Evolutionary conservation across 2,329 filamentous ascomycete species (phyloP).

Genomic region (Penicillium sp.): DNA sequence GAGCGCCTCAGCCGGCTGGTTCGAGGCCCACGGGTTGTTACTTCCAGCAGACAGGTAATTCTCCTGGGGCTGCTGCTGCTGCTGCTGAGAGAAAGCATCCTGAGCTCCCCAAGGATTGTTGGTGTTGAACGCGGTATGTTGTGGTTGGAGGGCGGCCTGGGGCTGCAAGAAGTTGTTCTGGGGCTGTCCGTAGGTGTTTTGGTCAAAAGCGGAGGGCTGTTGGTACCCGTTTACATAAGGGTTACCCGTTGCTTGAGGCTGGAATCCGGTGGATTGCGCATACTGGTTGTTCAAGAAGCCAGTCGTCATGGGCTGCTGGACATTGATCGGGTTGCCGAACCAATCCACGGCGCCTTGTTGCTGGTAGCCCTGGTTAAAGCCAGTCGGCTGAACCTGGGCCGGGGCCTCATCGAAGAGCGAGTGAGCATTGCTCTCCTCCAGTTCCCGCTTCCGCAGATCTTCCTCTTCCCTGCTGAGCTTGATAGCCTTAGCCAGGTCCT

Average conservation of each 20-base stretch:
- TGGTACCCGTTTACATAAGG: conserved; percentile 67
- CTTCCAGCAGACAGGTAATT: conserved; percentile 67
- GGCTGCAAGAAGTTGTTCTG: conserved; percentile 47
- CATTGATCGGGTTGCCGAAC: conserved; percentile 90
- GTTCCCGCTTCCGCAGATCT: conserved; percentile 69
- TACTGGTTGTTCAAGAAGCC: conserved; percentile 65
- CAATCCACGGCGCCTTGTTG: conserved; percentile 95
- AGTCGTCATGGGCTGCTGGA: conserved; percentile 64
- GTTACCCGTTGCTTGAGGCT: conserved; percentile 59
- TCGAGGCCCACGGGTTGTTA: conserved; percentile 88
- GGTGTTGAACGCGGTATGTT: conserved; percentile 55
- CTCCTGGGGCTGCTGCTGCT: conserved; percentile 49
- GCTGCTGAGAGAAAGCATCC: conserved; percentile 42
- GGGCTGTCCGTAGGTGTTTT: conserved; percentile 42
- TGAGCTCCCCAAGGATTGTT: conserved; percentile 54
- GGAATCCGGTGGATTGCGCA: conserved; percentile 72
- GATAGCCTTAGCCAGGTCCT: conserved; percentile 90
- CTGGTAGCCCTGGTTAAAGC: conserved; percentile 95
- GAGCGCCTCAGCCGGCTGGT: conserved; percentile 57
- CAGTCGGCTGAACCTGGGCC: conserved; percentile 72
- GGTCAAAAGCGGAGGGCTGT: conserved; percentile 67
- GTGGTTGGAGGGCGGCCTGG: conserved; percentile 52
- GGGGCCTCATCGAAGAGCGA: conserved; percentile 82
- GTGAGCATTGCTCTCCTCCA: conserved; percentile 79
- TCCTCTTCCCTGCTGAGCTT: conserved; percentile 95